These are phyloP conservation scores for Ceratocystis lukuohia DNA, from an alignment of 2,329 filamentous ascomycete genomes.

Conservation along the genomic window DNA sequence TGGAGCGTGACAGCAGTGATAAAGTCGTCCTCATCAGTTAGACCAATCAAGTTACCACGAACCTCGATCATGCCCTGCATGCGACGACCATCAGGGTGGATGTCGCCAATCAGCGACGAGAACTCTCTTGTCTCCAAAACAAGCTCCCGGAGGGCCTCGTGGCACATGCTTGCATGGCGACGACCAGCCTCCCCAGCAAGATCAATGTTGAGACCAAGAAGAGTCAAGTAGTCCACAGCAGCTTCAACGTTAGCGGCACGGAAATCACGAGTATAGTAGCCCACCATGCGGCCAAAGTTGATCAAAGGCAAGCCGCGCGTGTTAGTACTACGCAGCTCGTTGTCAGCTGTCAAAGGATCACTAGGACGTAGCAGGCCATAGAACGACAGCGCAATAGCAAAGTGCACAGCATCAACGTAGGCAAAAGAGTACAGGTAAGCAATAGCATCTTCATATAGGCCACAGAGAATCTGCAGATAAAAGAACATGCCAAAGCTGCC, in stretches of 20 bases:
- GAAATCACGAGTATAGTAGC: conserved; percentile 93
- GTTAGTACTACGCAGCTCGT: conserved; percentile 54
- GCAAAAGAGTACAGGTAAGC: conserved; percentile 84
- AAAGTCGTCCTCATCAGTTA: conserved; percentile 70
- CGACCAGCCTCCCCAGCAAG: conserved; percentile 59
- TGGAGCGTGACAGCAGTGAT: conserved; percentile 85
- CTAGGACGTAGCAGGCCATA: conserved; percentile 82
- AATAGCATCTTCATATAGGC: conserved; percentile 88
- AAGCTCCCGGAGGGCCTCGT: conserved; percentile 83
- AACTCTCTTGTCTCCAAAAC: conserved; percentile 96
- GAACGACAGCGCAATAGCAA: conserved; percentile 75
- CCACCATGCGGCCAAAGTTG: conserved; percentile 87
- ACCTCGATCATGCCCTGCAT: conserved; percentile 81
- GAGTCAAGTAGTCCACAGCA: conserved; percentile 80
- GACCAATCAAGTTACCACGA: conserved; percentile 65
- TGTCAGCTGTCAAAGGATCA: conserved; percentile 60
- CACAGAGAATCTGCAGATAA: conserved; percentile 77
- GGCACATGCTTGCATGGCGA: conserved; percentile 69
- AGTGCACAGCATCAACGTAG: conserved; percentile 88
- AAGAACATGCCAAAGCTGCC: conserved; percentile 84
- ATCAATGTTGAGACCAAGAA: conserved; percentile 87
- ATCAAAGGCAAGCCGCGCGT: conserved; percentile 64
- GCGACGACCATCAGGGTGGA: conserved; percentile 69
- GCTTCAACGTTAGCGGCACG: conserved; percentile 76
- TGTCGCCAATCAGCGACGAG: conserved; percentile 82